A percentile compares a stretch with the other conserved stretches of the same genome.
These are phyloP conservation scores for Tylopilus sp. DNA, from an alignment of 1,284 basidiomycete species.

Conservation along the genomic window DNA sequence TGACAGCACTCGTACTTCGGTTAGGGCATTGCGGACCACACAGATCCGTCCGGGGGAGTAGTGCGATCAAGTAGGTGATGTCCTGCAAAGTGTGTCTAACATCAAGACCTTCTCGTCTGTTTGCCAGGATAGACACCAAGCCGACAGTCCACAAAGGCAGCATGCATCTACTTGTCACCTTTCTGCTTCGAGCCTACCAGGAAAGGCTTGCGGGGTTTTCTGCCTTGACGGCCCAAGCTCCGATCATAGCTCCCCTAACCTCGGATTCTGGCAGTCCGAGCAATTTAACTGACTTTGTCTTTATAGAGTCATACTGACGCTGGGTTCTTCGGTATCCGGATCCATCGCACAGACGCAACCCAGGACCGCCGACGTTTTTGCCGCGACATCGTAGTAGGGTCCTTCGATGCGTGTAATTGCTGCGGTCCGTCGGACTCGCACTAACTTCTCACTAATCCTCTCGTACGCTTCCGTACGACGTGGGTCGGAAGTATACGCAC, in stretches of 20 bases:
- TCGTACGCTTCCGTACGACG: too few relatives aligned
- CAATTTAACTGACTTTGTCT: not conserved
- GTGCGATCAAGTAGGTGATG: not conserved
- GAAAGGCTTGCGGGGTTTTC: not conserved
- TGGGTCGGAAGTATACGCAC: too few relatives aligned
- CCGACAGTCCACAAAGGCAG: too few relatives aligned
- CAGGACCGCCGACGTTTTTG: constrained; percentile 1
- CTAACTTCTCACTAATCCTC: too few relatives aligned
- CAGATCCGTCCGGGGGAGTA: not conserved
- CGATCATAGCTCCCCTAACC: not conserved
- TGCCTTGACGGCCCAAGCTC: not conserved
- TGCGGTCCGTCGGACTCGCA: too few relatives aligned
- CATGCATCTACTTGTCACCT: not conserved
- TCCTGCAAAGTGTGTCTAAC: not conserved
- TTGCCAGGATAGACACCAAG: not conserved
- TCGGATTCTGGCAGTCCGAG: not conserved
- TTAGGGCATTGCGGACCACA: not conserved
- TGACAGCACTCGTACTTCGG: not conserved
- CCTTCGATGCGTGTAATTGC: not conserved
- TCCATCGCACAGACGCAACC: not conserved
- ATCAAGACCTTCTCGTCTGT: not conserved
- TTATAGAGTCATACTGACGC: not conserved
- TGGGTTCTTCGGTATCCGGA: constrained; percentile 5
- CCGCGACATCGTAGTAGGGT: constrained; percentile 4
- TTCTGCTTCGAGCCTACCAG: not conserved